Conservation (phyloP, 2,329 filamentous ascomycete genomes). For the Septoria petroselini region DNA sequence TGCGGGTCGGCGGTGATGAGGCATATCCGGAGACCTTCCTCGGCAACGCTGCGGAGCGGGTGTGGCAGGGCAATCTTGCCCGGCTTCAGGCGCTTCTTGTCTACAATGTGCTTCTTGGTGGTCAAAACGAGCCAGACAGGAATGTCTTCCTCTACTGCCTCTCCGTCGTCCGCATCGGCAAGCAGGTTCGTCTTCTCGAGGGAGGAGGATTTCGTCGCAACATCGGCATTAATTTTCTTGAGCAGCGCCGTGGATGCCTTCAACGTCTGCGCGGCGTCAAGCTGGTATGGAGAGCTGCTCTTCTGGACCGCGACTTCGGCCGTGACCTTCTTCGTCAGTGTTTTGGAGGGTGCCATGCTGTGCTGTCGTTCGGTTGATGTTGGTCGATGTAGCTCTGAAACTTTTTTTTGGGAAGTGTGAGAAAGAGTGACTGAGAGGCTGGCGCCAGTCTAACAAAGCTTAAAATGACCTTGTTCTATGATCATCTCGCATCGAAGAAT, state of each 20-base stretch:
- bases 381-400: too few relatives aligned
- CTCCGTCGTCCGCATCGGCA: constrained; percentile 48
- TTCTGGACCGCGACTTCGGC: constrained; percentile 12
- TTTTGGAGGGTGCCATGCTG: constrained; percentile 34
- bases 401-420: too few relatives aligned
- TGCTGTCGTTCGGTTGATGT: background rate
- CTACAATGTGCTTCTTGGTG: constrained; percentile 65
- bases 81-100: constrained; percentile 78
- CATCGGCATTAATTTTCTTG: constrained; percentile 46
- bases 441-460: too few relatives aligned
- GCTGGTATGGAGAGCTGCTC: constrained; percentile 40
- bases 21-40: constrained; percentile 63
- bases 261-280: constrained; percentile 51
- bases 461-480: too few relatives aligned
- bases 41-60: constrained; percentile 59
- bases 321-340: constrained; percentile 39
- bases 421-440: too few relatives aligned
- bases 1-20: constrained; percentile 81
- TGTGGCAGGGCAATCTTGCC: constrained; percentile 62
- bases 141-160: constrained; percentile 46
- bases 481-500: too few relatives aligned
- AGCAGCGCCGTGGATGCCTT: constrained; percentile 60
- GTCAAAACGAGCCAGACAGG: constrained; percentile 62
- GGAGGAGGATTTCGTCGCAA: constrained; percentile 48
- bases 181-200: constrained; percentile 55